Conservation (phyloP, 2,329 filamentous ascomycete species). For the Aspergillus spinulosporus region DNA sequence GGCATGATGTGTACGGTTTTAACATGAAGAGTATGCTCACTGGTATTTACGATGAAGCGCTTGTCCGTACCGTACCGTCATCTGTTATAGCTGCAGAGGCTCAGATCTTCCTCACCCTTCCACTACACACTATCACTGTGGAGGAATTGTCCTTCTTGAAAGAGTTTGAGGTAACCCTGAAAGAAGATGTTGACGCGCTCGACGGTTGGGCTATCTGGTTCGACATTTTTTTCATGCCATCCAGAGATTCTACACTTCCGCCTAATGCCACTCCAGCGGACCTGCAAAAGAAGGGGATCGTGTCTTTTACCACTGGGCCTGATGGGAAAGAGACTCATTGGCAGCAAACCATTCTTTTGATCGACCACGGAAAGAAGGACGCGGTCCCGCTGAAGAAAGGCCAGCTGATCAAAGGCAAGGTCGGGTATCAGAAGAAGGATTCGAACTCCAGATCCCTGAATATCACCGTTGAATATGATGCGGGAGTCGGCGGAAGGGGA, state of each 20-base stretch:
- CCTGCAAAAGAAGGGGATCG: conserved; percentile 63
- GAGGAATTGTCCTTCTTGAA: conserved; percentile 75
- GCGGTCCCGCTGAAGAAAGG: conserved; percentile 53
- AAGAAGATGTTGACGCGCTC: conserved; percentile 64
- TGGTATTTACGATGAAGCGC: conserved; percentile 77
- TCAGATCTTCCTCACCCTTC: conserved; percentile 70
- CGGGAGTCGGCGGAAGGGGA: conserved; percentile 44
- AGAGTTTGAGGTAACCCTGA: conserved; percentile 64
- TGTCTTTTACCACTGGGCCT: conserved; percentile 89
- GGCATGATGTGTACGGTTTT: conserved; percentile 92
- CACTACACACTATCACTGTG: conserved; percentile 70
- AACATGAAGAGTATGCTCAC: conserved; percentile 89
- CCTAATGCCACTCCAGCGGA: conserved; percentile 59
- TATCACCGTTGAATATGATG: conserved; percentile 64
- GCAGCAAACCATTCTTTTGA: conserved; percentile 77
- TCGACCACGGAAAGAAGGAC: conserved; percentile 58
- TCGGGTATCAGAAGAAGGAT: conserved; percentile 69
- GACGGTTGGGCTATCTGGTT: conserved; percentile 93
- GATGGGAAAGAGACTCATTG: conserved; percentile 78
- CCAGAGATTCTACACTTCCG: conserved; percentile 50
- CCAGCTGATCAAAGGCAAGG: conserved; percentile 62
- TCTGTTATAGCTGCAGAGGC: conserved; percentile 56
- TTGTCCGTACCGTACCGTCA: conserved; percentile 68
- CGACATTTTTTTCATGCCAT: conserved; percentile 83
- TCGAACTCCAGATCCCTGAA: conserved; percentile 69